Conservation (phyloP, 345 rosid species). For the Brassica nigra region DNA sequence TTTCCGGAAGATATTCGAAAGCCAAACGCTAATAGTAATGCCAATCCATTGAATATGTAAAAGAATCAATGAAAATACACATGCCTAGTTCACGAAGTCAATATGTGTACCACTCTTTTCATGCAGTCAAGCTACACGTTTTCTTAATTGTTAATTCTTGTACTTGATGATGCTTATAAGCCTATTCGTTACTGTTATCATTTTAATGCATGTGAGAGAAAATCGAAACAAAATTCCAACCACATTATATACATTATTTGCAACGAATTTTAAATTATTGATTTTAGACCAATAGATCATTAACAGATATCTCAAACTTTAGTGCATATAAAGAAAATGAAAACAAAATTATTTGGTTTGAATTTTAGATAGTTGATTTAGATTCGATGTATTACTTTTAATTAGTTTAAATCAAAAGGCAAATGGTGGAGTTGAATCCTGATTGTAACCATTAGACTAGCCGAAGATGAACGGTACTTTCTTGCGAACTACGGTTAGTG, state of each 20-base stretch:
- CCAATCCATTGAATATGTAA: no score
- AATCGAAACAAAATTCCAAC: no score
- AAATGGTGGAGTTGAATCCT: not conserved
- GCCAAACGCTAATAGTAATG: no score
- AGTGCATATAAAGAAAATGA: not conserved
- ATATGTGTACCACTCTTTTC: no score
- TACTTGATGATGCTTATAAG: no score
- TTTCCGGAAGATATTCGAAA: no score
- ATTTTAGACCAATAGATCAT: not conserved
- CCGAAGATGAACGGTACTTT: not conserved
- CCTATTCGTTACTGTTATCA: not conserved
- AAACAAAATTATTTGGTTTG: not conserved
- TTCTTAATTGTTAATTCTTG: no score
- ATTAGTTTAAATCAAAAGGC: not conserved
- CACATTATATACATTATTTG: no score
- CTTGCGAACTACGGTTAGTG: not conserved
- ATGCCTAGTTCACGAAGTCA: no score
- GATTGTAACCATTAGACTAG: not conserved
- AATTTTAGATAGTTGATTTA: not conserved
- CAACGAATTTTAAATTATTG: not conserved
- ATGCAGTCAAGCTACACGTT: no score
- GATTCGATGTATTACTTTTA: not conserved
- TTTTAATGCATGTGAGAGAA: no score
- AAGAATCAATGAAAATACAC: no score
- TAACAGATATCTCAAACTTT: not conserved